Conservation (phyloP, 164 flowering plant genomes). For the Platanus orientalis region DNA sequence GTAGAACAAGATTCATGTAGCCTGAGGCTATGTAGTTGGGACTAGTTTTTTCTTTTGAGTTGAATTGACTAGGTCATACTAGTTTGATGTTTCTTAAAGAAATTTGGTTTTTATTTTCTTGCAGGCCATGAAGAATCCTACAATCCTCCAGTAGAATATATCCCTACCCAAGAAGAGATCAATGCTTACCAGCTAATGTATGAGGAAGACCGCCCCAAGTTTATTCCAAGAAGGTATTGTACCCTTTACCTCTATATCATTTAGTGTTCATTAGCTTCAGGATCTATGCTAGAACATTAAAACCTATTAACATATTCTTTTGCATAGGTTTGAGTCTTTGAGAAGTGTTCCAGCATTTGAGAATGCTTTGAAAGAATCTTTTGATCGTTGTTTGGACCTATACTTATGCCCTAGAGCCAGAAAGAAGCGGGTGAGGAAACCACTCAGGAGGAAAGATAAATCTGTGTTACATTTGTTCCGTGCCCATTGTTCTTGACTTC, state of each 20-base stretch:
- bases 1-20: too few species aligned
- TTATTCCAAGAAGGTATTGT: constrained; percentile 74
- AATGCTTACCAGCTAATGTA: constrained; percentile 74
- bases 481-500: neutral
- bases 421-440: constrained; percentile 74
- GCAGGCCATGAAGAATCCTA: constrained; percentile 93
- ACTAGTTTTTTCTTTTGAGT: too few species aligned
- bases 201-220: constrained; percentile 95
- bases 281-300: neutral
- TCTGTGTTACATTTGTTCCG: neutral
- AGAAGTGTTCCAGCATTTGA: constrained; percentile 86
- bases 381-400: constrained; percentile 89
- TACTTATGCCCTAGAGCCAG: constrained; percentile 86
- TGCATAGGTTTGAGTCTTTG: constrained; percentile 56
- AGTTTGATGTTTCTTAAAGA: neutral
- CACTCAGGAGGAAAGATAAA: neutral
- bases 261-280: neutral
- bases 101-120: constrained; percentile 7
- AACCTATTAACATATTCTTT: constrained; percentile 5
- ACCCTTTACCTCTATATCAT: neutral
- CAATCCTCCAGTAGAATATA: constrained; percentile 83
- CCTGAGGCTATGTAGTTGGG: too few species aligned
- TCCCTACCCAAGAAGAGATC: constrained; percentile 94
- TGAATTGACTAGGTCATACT: too few species aligned
- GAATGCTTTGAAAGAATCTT: constrained; percentile 64